Evolutionary conservation across 306 rosid species (phyloP).

Genomic region (Begonia loranthoides): DNA sequence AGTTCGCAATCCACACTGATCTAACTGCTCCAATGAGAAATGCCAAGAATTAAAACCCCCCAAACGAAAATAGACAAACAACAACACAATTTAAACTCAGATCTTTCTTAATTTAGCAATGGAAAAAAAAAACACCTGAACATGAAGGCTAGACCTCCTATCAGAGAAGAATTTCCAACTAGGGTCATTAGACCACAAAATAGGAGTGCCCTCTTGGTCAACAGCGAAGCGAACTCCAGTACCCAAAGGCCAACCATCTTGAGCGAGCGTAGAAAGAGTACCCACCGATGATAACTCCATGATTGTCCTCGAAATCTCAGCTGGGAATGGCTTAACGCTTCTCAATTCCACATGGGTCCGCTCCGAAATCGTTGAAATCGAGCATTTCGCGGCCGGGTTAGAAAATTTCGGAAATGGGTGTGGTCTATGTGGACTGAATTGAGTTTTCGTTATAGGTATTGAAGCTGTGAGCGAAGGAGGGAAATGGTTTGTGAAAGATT

Average conservation of each 20-base stretch:
- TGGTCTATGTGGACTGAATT: constrained; percentile 7
- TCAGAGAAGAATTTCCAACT: constrained; percentile 19
- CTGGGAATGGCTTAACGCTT: constrained; percentile 47
- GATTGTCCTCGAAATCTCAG: constrained; percentile 81
- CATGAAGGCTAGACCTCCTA: constrained; percentile 58
- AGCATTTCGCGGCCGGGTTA: constrained; percentile 28
- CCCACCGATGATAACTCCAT: constrained; percentile 67
- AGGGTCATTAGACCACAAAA: constrained; percentile 37
- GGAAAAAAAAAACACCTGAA: constrained; percentile 33
- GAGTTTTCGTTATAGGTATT: constrained; percentile 11
- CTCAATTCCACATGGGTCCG: constrained; percentile 31
- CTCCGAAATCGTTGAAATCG: constrained; percentile 33
- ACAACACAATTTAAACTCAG: neutral
- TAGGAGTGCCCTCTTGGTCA: constrained; percentile 65
- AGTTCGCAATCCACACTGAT: constrained; percentile 66
- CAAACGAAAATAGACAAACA: neutral
- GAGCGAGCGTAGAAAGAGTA: constrained; percentile 45
- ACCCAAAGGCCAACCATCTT: constrained; percentile 64
- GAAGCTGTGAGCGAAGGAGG: neutral
- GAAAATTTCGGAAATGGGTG: constrained; percentile 16
- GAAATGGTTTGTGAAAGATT: constrained; percentile 19
- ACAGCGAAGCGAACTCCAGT: constrained; percentile 66
- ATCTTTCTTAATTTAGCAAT: too few relatives aligned
- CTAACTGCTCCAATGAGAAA: constrained; percentile 25
- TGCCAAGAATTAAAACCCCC: neutral